Conservation (phyloP, 192 early-diverging fungal species). For the Funneliformis mosseae region DNA sequence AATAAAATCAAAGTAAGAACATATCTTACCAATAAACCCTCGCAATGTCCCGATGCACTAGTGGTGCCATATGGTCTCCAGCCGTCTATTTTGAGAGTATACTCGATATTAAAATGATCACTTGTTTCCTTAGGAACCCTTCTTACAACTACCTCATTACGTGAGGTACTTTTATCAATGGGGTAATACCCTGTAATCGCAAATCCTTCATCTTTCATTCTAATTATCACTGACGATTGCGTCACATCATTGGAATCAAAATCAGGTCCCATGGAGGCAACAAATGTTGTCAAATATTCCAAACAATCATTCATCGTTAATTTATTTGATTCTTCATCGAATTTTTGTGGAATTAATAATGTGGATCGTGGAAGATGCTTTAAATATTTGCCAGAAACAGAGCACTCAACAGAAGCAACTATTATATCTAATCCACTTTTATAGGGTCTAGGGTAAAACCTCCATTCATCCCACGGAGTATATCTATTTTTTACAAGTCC, state of each 20-base stretch:
- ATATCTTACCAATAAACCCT: conserved; percentile 4
- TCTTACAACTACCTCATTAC: neutral
- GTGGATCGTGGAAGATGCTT: conserved; percentile 7
- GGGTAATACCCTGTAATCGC: conserved; percentile 2
- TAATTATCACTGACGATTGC: neutral
- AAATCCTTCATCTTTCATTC: neutral
- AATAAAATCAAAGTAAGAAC: neutral
- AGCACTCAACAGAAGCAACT: conserved; percentile 44
- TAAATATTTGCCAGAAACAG: conserved; percentile 41
- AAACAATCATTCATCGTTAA: neutral
- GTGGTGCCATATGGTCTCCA: conserved; percentile 38
- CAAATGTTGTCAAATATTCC: neutral
- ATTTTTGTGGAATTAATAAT: neutral
- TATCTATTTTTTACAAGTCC: conserved; percentile 45
- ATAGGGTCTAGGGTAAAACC: conserved; percentile 33
- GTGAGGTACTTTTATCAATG: neutral
- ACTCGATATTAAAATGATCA: neutral
- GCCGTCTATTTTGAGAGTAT: conserved; percentile 8
- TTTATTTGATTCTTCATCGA: neutral
- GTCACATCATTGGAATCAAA: neutral
- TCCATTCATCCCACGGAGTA: conserved; percentile 34
- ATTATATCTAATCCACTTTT: conserved; percentile 36
- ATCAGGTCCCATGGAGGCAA: neutral
- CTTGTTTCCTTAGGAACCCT: neutral
- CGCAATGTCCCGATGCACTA: conserved; percentile 4